These are phyloP conservation scores for Allodekkera sacchari DNA, from an alignment of 805 yeast species.

Conservation along the genomic window DNA sequence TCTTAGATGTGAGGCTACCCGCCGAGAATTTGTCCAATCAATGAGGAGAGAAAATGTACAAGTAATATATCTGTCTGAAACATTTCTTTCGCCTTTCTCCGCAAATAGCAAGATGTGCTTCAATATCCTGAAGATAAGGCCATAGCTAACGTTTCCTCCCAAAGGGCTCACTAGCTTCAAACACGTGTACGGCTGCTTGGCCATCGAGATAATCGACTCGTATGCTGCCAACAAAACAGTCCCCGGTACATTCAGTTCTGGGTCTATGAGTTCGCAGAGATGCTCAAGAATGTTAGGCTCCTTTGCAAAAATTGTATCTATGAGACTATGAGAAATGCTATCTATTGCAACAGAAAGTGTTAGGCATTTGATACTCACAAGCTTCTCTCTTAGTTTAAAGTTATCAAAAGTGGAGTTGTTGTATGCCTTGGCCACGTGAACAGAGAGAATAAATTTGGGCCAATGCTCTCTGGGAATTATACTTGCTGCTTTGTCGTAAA, in stretches of 20 bases:
- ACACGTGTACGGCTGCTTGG: slow-evolving; percentile 62
- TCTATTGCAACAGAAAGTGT: slow-evolving; percentile 60
- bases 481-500: slow-evolving; percentile 52
- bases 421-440: slow-evolving; percentile 67
- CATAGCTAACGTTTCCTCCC: slow-evolving; percentile 85
- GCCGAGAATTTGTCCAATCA: slow-evolving; percentile 47
- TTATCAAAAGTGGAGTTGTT: slow-evolving; percentile 43
- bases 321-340: slow-evolving; percentile 39
- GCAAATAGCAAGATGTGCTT: slow-evolving; percentile 51
- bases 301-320: slow-evolving; percentile 56
- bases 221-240: slow-evolving; percentile 53
- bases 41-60: slow-evolving; percentile 55
- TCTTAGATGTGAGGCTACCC: slow-evolving; percentile 48
- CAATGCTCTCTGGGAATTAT: slow-evolving; percentile 55
- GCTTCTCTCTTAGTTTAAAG: slow-evolving; percentile 44
- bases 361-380: slow-evolving; percentile 56
- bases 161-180: slow-evolving; percentile 68
- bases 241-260: slow-evolving; percentile 47
- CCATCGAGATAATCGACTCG: slow-evolving; percentile 59
- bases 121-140: slow-evolving; percentile 64
- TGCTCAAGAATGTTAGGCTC: slow-evolving; percentile 66
- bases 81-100: slow-evolving; percentile 22
- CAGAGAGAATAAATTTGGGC: slow-evolving; percentile 54
- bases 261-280: slow-evolving; percentile 63
- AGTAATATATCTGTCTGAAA: slow-evolving; percentile 20